Base-by-base conservation (phyloP, 116 monocot species). In the Cymodocea nodosa region DNA sequence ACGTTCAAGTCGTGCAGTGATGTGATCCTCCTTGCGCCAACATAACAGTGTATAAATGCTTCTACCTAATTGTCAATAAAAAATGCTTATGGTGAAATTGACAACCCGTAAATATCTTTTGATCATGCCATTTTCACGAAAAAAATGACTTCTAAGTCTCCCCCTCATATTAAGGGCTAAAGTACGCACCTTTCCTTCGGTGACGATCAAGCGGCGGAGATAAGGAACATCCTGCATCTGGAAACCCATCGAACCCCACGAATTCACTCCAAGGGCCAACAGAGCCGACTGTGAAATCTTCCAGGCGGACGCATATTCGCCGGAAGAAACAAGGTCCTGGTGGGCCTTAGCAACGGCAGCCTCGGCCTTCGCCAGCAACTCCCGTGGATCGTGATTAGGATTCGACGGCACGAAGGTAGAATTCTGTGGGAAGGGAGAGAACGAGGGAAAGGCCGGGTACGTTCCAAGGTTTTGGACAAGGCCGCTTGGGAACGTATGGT, bases 1-100 rank as follows among this genome's bases (percentile, higher is more conserved):
- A 63, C 57, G 59, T 92, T 82, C 71, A 98, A 68, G 16, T 98
- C 98, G 76, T 86, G 78, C 13, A 98, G 3, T 5, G 98, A 65
- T 7, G 80, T 69, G 22, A 98, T 89, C 70, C 65, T 84, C 59
- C 84, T 68, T 52, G 69, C 79, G 55, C 73, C 78, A 66, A 89
- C 84, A 77, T 80, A 98, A 68, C 98, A 92, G 68, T 98, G 88
- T 59, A 98, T 89, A 70, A 89, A 98, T 58, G 92, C 80, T 70
- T 81, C 89, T 24, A 92, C 83, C 98, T 97, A 65, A 65, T 17
- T 14, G 23, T 5, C 60, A 60, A 35, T 10, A 2, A 16, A 6
- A 60, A 60, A 35, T 8, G 3, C 30, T 3, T 1, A 30, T n/a
- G 18, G 20, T 17, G 17, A 20, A 19, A 54, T 4, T 30, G 20